These are phyloP conservation scores for Scutellaria minor DNA, from an alignment of 257 asterid species.

Conservation along the genomic window DNA sequence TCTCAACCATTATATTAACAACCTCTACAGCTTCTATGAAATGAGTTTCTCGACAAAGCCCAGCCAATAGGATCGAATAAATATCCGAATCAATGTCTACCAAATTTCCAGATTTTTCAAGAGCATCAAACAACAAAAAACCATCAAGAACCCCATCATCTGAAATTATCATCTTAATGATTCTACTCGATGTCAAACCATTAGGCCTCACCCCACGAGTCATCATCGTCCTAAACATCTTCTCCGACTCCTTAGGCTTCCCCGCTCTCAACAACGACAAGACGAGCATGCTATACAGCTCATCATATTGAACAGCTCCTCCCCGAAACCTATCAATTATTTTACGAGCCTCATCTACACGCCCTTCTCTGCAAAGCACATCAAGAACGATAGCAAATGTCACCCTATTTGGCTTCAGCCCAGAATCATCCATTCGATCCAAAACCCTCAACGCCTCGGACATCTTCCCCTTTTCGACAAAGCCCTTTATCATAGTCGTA, in stretches of 20 bases:
- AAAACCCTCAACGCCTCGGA: conserved; percentile 59
- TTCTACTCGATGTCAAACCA: conserved; percentile 57
- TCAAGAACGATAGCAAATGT: conserved; percentile 57
- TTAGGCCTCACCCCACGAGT: conserved; percentile 64
- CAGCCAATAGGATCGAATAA: conserved; percentile 55
- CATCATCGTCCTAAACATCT: conserved; percentile 61
- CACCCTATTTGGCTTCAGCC: conserved; percentile 63
- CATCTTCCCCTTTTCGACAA: conserved; percentile 59
- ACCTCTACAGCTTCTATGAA: conserved; percentile 55
- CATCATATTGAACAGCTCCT: conserved; percentile 43
- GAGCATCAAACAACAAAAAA: conserved; percentile 50
- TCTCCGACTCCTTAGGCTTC: conserved; percentile 59
- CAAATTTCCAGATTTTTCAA: conserved; percentile 54
- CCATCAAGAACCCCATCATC: conserved; percentile 68
- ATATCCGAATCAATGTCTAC: conserved; percentile 54
- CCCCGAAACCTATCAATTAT: conserved; percentile 54
- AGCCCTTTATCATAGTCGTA: conserved; percentile 66
- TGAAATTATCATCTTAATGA: conserved; percentile 49
- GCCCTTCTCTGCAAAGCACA: conserved; percentile 73
- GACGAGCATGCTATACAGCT: conserved; percentile 61
- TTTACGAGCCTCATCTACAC: conserved; percentile 57
- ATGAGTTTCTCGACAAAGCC: conserved; percentile 56
- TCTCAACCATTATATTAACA: conserved; percentile 51
- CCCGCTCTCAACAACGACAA: conserved; percentile 60
- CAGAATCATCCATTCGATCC: conserved; percentile 57